Conservation (phyloP, 2,329 filamentous ascomycete genomes). For the Curvularia hawaiiensis region DNA sequence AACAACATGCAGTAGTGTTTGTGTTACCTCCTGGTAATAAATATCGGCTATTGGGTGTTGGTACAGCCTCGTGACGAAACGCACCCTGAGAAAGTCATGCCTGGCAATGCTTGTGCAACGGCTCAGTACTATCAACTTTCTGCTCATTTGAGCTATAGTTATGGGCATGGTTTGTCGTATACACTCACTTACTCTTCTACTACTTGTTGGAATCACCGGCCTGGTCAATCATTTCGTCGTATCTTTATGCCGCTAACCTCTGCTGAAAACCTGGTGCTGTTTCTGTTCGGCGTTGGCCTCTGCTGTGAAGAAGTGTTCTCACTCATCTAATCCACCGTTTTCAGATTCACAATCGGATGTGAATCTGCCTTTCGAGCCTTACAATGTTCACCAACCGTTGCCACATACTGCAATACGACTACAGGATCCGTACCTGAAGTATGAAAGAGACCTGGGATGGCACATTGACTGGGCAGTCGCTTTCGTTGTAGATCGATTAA, state of each 20-base stretch:
- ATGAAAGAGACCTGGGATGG: conserved; percentile 44
- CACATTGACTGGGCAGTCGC: conserved; percentile 51
- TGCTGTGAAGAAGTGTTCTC: conserved; percentile 7
- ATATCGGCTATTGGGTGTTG: neutral
- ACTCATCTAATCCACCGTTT: conserved; percentile 13
- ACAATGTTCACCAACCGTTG: conserved; percentile 8
- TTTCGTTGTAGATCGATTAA: conserved; percentile 44
- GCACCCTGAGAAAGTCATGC: neutral
- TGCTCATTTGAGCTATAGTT: neutral
- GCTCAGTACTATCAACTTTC: neutral
- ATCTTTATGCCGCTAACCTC: conserved; percentile 23
- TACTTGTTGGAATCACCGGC: neutral
- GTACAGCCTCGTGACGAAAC: neutral
- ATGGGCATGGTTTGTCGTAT: neutral
- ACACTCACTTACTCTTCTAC: neutral
- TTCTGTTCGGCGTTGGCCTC: conserved; percentile 17
- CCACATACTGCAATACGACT: conserved; percentile 18
- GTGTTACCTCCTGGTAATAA: neutral
- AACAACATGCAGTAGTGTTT: conserved; percentile 3
- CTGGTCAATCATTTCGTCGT: neutral
- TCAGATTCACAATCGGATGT: conserved; percentile 29
- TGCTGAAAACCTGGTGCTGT: conserved; percentile 9
- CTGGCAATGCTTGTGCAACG: neutral
- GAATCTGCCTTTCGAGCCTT: conserved; percentile 7
- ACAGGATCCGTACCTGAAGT: conserved; percentile 27